Base-by-base conservation (phyloP, 83 land plant species). In the Picea engelmannii region DNA sequence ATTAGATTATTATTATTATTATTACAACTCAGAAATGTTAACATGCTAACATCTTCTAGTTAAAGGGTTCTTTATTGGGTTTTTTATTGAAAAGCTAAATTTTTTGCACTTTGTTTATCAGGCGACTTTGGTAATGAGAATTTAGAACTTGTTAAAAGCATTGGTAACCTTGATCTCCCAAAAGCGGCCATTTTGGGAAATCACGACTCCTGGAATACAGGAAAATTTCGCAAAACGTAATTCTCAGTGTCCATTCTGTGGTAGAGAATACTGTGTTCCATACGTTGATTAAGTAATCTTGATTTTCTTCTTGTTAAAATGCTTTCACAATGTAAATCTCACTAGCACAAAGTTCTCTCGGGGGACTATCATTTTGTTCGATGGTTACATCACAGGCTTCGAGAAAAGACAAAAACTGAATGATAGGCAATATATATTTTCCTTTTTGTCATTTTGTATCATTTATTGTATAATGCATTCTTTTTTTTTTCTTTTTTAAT, bases 61-160 rank as follows among this genome's bases (percentile, higher is more conserved):
- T 49, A 49, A 49, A 2, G 11, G 55, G 55, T 49, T 49, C 11
- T 9, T 52, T 42, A 42, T 0, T 6, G 6, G 47, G 47, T 42
- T 42, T 7, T 27, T 44, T 12, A 52, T 52, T 52, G 58, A 52
- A 52, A 52, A 3, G 58, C 58, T 52, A 52, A 52, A 52, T 73
- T 24, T 0, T 73, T n/a, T 21, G 59, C 58, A 21, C 77, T 42
- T 42, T 44, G 21, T 42, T 47, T 73, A 73, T 47, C 83, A 93
- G 96, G 96, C 80, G 96, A 93, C 81, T 90, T 87, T 88, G 96
- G 96, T 66, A 80, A 93, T 73, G 96, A 92, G 83, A 87, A 93
- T 85, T 89, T 90, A 82, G 94, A 93, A 69, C 84, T 93, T 66
- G 94, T 93, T 66, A 82, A 82, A 79, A 91, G 89, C 49, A 83